These are phyloP conservation scores for Ascochyta rabiei DNA, from an alignment of 2,329 filamentous ascomycete genomes.

Conservation along the genomic window DNA sequence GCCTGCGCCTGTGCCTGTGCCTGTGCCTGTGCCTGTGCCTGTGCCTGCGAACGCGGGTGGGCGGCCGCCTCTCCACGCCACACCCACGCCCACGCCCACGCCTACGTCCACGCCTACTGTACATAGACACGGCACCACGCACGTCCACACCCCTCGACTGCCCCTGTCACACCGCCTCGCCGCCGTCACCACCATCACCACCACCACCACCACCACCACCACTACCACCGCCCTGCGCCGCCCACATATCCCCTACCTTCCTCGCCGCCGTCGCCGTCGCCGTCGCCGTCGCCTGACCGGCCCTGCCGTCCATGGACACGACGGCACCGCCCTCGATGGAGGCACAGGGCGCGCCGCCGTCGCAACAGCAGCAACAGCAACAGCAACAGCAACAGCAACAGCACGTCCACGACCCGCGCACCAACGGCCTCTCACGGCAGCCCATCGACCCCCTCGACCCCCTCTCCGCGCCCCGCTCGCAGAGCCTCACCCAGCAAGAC, in stretches of 20 bases:
- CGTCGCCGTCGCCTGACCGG: constrained; percentile 3
- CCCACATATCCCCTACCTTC: constrained; percentile 5
- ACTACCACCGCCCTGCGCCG: constrained; percentile 24
- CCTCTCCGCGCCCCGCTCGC: constrained; percentile 20
- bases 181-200: constrained; percentile 6
- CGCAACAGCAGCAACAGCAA: neutral
- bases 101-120: neutral
- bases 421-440: constrained; percentile 39
- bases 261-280: neutral
- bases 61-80: neutral
- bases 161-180: neutral
- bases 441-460: constrained; percentile 39
- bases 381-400: constrained; percentile 22
- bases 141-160: neutral
- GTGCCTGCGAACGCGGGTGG: neutral
- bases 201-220: constrained; percentile 10
- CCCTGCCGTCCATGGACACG: constrained; percentile 36
- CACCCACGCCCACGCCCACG: neutral
- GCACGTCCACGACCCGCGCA: constrained; percentile 39
- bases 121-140: neutral
- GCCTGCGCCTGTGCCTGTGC: no score
- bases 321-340: constrained; percentile 45
- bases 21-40: neutral
- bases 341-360: constrained; percentile 28
- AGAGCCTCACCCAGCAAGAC: constrained; percentile 32